Evolutionary conservation across 169 alveolate genomes (phyloP).

Genomic region (Babesia caballi): DNA sequence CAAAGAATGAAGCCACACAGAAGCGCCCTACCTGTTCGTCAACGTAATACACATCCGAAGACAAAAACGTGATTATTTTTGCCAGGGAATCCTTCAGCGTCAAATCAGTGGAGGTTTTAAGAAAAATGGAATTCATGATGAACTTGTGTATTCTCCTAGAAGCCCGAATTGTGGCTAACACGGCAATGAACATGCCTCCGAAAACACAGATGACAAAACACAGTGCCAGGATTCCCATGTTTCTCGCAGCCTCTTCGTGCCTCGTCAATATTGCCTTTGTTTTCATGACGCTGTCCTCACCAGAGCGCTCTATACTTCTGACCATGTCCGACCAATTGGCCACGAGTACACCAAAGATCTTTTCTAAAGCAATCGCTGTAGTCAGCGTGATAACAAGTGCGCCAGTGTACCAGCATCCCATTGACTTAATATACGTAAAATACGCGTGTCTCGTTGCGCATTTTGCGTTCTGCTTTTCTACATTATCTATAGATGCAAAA

Average conservation of each 20-base stretch:
- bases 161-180: slow-evolving; percentile 10
- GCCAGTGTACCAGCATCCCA: not conserved
- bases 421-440: not conserved
- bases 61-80: slow-evolving; percentile 23
- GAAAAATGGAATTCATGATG: slow-evolving; percentile 41
- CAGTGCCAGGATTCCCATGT: not conserved
- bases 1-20: slow-evolving; percentile 7
- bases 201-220: not conserved
- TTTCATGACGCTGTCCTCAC: not conserved
- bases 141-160: slow-evolving; percentile 49
- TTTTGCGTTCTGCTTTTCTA: not conserved
- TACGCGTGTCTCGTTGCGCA: not conserved
- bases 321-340: slow-evolving; percentile 5
- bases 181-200: slow-evolving; percentile 13
- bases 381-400: not conserved
- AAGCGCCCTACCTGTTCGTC: slow-evolving; percentile 43
- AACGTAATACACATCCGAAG: slow-evolving; percentile 46
- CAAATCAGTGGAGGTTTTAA: slow-evolving; percentile 8
- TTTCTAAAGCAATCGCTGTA: not conserved
- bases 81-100: slow-evolving; percentile 16
- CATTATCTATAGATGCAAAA: not conserved
- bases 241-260: not conserved
- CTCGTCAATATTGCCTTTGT: not conserved
- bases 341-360: not conserved
- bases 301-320: not conserved